A percentile compares a stretch with the other conserved stretches of the same genome.
phyloP scores from a whole-genome alignment of 345 rosid species.

The Lagerstroemia speciosa region DNA sequence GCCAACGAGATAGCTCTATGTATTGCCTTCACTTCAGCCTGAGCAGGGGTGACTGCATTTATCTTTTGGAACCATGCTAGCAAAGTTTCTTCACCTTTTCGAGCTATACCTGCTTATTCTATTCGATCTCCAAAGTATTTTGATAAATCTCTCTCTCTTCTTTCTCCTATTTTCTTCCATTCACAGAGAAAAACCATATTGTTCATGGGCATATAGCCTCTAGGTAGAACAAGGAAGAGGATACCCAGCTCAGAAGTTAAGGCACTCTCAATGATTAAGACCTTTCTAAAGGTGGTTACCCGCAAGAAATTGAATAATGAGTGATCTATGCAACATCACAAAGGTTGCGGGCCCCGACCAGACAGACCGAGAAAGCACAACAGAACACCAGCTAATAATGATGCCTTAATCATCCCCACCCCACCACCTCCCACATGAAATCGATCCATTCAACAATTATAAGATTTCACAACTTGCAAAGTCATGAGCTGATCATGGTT shows the following conservation, averaged over 20 bases:
- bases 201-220: background rate
- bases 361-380: background rate
- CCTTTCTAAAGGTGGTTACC: background rate
- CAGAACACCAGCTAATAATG: constrained; percentile 3
- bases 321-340: background rate
- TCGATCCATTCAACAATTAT: background rate
- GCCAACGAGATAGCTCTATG: too few species aligned
- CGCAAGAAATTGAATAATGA: background rate
- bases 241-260: constrained; percentile 3
- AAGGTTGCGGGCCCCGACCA: background rate
- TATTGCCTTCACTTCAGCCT: too few species aligned
- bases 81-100: too few species aligned
- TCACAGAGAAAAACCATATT: too few species aligned
- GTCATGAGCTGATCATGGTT: background rate
- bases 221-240: background rate
- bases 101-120: too few species aligned
- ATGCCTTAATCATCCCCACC: constrained; percentile 8
- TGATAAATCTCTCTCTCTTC: too few species aligned
- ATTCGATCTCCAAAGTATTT: too few species aligned
- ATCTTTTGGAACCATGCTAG: too few species aligned
- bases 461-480: background rate
- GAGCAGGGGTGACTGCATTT: too few species aligned
- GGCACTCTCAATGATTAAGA: background rate
- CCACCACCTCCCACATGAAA: too few species aligned
- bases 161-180: too few species aligned